Conservation (phyloP, 2,329 filamentous ascomycete genomes). For the Fusarium continuum region DNA sequence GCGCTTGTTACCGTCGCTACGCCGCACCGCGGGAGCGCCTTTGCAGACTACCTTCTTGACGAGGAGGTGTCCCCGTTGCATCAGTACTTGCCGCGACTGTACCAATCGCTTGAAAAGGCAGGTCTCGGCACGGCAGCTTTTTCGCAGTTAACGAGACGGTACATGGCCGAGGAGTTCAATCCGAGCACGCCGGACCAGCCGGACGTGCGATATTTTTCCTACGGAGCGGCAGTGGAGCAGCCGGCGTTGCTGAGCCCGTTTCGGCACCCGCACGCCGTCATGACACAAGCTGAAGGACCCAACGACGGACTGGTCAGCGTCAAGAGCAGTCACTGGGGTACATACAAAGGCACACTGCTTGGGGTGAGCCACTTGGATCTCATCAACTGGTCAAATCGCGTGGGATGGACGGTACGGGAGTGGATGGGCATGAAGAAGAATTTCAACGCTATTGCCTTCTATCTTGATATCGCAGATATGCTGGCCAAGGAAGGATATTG, state of each 20-base stretch:
- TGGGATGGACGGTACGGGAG: slow-evolving; percentile 63
- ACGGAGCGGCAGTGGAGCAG: slow-evolving; percentile 61
- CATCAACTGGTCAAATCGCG: slow-evolving; percentile 73
- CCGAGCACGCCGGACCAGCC: slow-evolving; percentile 62
- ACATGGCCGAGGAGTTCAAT: slow-evolving; percentile 70
- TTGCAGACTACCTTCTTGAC: slow-evolving; percentile 64
- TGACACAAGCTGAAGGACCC: slow-evolving; percentile 62
- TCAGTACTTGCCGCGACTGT: slow-evolving; percentile 62
- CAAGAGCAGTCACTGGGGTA: slow-evolving; percentile 68
- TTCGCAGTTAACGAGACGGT: slow-evolving; percentile 65
- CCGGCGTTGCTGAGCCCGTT: slow-evolving; percentile 72
- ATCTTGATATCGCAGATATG: slow-evolving; percentile 74
- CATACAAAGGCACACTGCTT: slow-evolving; percentile 70
- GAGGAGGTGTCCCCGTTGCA: slow-evolving; percentile 51
- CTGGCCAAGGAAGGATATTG: slow-evolving; percentile 70
- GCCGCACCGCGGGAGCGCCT: slow-evolving; percentile 64
- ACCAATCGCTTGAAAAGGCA: slow-evolving; percentile 58
- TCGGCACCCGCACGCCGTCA: slow-evolving; percentile 60
- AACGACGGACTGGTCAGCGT: slow-evolving; percentile 77
- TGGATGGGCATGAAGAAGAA: slow-evolving; percentile 63
- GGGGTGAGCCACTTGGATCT: slow-evolving; percentile 71
- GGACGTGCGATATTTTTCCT: slow-evolving; percentile 68
- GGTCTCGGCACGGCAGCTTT: slow-evolving; percentile 70
- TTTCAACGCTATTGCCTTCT: slow-evolving; percentile 75
- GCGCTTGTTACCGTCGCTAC: slow-evolving; percentile 65